Evolutionary conservation across 345 rosid genomes (phyloP), one percentile per base, ranked within the genome.

Genomic region (Eucalyptus virginea): DNA sequence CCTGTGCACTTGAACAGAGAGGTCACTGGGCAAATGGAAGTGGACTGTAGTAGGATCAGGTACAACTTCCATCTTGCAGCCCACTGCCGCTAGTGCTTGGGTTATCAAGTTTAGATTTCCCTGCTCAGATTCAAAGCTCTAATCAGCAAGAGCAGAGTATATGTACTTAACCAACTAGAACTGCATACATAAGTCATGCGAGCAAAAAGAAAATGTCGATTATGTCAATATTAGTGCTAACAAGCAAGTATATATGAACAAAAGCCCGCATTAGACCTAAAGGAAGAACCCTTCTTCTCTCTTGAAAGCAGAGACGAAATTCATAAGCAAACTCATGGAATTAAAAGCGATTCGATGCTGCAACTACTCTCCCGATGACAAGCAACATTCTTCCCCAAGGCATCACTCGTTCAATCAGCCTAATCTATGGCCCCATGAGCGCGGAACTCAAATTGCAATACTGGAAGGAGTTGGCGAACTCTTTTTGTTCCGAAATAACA

Each of bases 21-120:
- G 97, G 90, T 93, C 77, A 90, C 92, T 93, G 15, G 98, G 98
- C 86, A 96, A 96, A 93, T 97, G 99, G 94, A 95, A 98, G 96
- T 98, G 98, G 89, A 98, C 98, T 48, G 99, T 97, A 16, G 96
- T 96, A 21, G 98, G 99, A 92, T 98, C 98, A 87, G 98, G 99
- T 92, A 98, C 94, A 89, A 96, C 98, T 92, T 96, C 95, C 98
- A 98, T 94, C 93, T 95, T 89, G 91, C 97, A 93, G 85, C 97
- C 99, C 91, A 98, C 98, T 56, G 99, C 97, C 47, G 95, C 95
- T 93, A 98, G 93, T 34, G 99, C 95, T 90, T 92, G 96, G 85
- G 99, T 98, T 89, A 97, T 96, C 96, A 98, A 93, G 92, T 98
- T 98, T 37, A 98, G 92, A 86, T 98, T 98, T 45, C 99, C 99